Conservation (phyloP, 768 basidiomycete species). For the Rhizopogon vesiculosus region DNA sequence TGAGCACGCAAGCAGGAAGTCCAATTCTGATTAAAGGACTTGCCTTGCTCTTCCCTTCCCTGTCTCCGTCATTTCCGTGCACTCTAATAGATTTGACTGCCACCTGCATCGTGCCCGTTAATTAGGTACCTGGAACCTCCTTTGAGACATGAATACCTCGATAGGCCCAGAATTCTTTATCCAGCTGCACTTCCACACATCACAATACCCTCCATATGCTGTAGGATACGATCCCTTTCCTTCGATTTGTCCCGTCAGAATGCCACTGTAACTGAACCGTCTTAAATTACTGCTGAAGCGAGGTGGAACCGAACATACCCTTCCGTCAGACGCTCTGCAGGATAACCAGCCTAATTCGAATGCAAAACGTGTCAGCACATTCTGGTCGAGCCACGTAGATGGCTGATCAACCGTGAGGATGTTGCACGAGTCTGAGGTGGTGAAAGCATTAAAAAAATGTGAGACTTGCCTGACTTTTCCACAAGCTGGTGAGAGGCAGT, state of each 20-base stretch:
- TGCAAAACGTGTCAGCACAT: neutral
- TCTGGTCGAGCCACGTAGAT: neutral
- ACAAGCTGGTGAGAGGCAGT: neutral
- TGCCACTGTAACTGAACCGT: neutral
- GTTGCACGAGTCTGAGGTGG: no score
- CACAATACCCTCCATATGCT: slow-evolving; percentile 4
- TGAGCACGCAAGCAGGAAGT: neutral
- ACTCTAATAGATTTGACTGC: slow-evolving; percentile 23
- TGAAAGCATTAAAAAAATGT: neutral
- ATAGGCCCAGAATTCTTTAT: slow-evolving; percentile 7
- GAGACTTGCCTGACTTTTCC: neutral
- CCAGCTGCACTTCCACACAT: slow-evolving; percentile 14
- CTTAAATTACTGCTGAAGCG: neutral
- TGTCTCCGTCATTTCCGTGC: neutral
- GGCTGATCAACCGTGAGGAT: neutral
- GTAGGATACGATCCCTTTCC: slow-evolving; percentile 3
- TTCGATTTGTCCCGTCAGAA: slow-evolving; percentile 6
- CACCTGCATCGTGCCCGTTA: slow-evolving; percentile 9
- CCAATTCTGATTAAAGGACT: neutral
- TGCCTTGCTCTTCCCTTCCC: slow-evolving; percentile 14
- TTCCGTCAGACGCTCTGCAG: neutral
- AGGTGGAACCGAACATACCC: neutral
- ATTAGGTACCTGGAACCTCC: neutral
- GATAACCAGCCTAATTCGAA: neutral
- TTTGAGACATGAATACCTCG: neutral